Evolutionary conservation across 345 rosid species (phyloP).

Genomic region (Syzygium jambos): DNA sequence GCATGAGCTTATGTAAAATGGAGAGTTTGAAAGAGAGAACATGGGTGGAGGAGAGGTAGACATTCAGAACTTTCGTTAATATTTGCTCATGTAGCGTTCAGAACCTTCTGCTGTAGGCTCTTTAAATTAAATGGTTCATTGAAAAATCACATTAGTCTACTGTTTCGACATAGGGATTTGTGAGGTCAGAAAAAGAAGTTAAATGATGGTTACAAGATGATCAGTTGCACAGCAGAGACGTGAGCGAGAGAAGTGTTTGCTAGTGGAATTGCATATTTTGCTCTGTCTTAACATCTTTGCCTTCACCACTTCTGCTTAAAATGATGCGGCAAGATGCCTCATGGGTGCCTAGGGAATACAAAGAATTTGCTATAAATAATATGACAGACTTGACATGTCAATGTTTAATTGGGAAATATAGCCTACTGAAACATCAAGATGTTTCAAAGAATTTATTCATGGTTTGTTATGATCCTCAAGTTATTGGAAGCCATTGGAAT

Average conservation of each 20-base stretch:
- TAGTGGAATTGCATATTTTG: not conserved
- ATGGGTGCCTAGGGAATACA: not conserved
- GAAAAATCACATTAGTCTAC: not conserved
- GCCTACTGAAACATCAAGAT: not conserved
- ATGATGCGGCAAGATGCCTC: not conserved
- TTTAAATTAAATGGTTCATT: not conserved
- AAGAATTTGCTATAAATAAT: not conserved
- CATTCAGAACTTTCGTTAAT: not conserved
- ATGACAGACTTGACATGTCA: not conserved
- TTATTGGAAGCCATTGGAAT: not conserved
- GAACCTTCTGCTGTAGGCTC: too few relatives aligned
- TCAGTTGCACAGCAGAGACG: too few relatives aligned
- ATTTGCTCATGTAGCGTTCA: too few relatives aligned
- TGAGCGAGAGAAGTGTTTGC: too few relatives aligned
- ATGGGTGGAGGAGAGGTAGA: not conserved
- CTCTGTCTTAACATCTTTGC: not conserved
- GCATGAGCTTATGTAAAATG: not conserved
- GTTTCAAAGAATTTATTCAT: not conserved
- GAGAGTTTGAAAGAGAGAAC: not conserved
- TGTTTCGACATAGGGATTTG: not conserved
- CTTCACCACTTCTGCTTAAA: not conserved
- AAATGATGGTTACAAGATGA: not conserved
- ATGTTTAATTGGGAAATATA: not conserved
- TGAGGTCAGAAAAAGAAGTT: not conserved
- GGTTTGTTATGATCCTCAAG: not conserved